Evolutionary conservation across 805 yeast species (phyloP).

Genomic region (Schizosaccharomyces cryophilus): DNA sequence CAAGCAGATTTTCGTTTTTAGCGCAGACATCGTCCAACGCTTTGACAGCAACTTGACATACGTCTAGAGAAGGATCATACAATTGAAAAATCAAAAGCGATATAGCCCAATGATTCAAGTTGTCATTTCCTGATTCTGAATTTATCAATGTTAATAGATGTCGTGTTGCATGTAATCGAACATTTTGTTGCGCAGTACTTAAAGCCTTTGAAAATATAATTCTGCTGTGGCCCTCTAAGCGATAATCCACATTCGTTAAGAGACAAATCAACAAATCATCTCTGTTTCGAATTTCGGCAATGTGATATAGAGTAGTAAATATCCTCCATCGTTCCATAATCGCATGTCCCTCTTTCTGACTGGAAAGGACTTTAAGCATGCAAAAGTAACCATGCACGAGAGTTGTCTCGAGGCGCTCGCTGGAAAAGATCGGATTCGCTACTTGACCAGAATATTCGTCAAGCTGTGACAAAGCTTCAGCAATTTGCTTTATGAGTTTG

Average conservation of each 20-base stretch:
- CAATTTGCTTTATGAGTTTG: slow-evolving; percentile 65
- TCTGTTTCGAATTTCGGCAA: slow-evolving; percentile 29
- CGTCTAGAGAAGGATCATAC: slow-evolving; percentile 37
- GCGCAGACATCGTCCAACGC: slow-evolving; percentile 29
- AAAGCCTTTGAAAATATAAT: slow-evolving; percentile 41
- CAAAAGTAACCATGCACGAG: slow-evolving; percentile 53
- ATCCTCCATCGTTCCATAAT: slow-evolving; percentile 64
- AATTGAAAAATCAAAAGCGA: slow-evolving; percentile 37
- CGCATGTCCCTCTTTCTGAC: slow-evolving; percentile 33
- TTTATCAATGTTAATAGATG: slow-evolving; percentile 16
- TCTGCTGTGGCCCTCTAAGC: slow-evolving; percentile 38
- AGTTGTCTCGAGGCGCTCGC: slow-evolving; percentile 33
- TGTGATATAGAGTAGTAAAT: slow-evolving; percentile 54
- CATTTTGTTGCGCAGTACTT: slow-evolving; percentile 24
- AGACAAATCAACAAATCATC: slow-evolving; percentile 34
- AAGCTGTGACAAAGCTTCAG: slow-evolving; percentile 67
- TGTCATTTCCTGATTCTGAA: slow-evolving; percentile 9
- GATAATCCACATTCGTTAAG: slow-evolving; percentile 36
- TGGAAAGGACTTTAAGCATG: slow-evolving; percentile 49
- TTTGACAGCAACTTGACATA: slow-evolving; percentile 31
- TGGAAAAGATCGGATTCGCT: slow-evolving; percentile 48
- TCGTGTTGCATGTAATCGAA: slow-evolving; percentile 34
- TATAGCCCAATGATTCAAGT: slow-evolving; percentile 23
- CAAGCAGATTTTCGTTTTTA: slow-evolving; percentile 19
- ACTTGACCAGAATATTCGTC: slow-evolving; percentile 59